Conservation (phyloP, 2,329 filamentous ascomycete genomes). For the Monosporascus sp. region DNA sequence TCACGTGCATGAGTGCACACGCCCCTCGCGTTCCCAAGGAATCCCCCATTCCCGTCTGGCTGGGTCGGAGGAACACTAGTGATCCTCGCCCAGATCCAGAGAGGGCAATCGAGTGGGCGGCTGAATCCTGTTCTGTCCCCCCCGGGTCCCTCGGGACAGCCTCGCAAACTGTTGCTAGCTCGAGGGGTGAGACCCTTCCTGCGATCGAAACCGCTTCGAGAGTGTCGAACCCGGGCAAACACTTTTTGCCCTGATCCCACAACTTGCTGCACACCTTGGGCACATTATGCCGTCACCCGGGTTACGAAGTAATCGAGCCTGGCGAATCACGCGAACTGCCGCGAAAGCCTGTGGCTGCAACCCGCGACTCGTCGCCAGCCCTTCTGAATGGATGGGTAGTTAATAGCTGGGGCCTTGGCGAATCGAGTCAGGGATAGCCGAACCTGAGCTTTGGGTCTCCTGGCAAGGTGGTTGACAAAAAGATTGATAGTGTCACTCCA, state of each 20-base stretch:
- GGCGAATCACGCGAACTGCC: too few relatives aligned
- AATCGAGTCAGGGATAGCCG: background rate
- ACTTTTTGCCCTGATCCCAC: background rate
- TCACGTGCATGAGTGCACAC: too few relatives aligned
- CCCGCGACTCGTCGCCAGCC: too few relatives aligned
- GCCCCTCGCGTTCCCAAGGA: background rate
- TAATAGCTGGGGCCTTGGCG: background rate
- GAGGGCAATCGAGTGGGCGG: background rate
- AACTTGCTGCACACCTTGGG: too few relatives aligned
- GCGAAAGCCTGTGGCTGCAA: too few relatives aligned
- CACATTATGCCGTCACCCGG: too few relatives aligned
- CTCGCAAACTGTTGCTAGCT: background rate
- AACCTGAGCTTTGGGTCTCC: background rate
- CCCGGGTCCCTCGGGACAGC: background rate
- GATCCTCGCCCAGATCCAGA: background rate
- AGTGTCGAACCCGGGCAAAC: background rate
- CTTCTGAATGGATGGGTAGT: too few relatives aligned
- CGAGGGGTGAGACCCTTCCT: background rate
- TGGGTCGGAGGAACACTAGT: background rate
- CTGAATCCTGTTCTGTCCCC: background rate
- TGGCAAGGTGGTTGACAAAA: too few relatives aligned
- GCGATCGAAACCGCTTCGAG: background rate
- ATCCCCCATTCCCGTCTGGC: background rate
- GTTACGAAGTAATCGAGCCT: too few relatives aligned
- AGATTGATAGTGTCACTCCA: too few relatives aligned